Evolutionary conservation across 2,329 filamentous ascomycete species (phyloP).

Genomic region (Coniella vitis): DNA sequence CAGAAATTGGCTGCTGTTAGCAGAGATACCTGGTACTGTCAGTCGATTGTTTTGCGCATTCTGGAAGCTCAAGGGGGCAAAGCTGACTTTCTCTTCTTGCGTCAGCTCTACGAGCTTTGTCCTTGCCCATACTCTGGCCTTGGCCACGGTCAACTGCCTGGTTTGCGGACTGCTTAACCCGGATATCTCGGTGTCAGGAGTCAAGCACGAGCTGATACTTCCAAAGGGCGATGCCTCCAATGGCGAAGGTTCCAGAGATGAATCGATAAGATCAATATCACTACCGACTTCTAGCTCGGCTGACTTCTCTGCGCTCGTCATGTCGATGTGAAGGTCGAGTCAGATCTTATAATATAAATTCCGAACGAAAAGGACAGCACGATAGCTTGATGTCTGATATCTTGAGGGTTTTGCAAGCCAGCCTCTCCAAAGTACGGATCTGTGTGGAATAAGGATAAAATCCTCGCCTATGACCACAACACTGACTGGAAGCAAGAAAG

Average conservation of each 20-base stretch:
- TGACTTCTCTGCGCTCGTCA: slow-evolving; percentile 21
- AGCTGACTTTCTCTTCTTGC: slow-evolving; percentile 49
- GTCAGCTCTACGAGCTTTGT: slow-evolving; percentile 47
- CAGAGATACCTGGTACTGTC: slow-evolving; percentile 42
- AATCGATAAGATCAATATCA: slow-evolving; percentile 29
- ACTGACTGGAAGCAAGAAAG: background rate
- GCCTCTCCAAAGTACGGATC: too few species aligned
- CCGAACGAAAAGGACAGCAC: background rate
- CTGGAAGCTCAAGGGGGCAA: background rate
- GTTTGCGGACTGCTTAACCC: slow-evolving; percentile 36
- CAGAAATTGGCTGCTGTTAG: slow-evolving; percentile 61
- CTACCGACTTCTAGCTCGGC: slow-evolving; percentile 24
- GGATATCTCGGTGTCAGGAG: slow-evolving; percentile 44
- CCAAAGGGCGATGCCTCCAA: slow-evolving; percentile 26
- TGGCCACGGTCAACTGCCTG: slow-evolving; percentile 27
- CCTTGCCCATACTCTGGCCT: slow-evolving; percentile 34
- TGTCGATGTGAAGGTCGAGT: slow-evolving; percentile 5
- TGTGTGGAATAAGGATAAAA: too few species aligned
- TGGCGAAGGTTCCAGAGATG: slow-evolving; percentile 23
- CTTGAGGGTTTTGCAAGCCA: too few species aligned
- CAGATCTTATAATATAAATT: background rate
- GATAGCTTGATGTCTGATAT: background rate
- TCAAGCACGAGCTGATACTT: slow-evolving; percentile 33
- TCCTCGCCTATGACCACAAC: too few species aligned
- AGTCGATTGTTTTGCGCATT: background rate